These are phyloP conservation scores for Corchorus olitorius DNA, from an alignment of 345 rosid genomes.

Conservation along the genomic window DNA sequence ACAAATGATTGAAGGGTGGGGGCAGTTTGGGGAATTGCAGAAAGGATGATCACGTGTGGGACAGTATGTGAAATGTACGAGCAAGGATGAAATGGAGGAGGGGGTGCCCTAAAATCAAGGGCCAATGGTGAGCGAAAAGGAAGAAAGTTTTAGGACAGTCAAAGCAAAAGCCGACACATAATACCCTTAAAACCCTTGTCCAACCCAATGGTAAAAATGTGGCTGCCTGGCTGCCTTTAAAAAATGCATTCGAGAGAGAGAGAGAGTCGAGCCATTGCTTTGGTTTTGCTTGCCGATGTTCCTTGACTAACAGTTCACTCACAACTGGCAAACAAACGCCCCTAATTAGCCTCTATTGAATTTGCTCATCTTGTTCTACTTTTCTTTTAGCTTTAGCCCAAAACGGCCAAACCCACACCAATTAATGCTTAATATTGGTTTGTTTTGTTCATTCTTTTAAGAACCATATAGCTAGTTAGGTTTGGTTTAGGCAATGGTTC, in stretches of 20 bases:
- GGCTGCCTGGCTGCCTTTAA: not conserved
- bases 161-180: slow-evolving; percentile 4
- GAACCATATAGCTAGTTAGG: too few species aligned
- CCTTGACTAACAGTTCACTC: not conserved
- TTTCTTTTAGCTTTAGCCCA: not conserved
- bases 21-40: slow-evolving; percentile 10
- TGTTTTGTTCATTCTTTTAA: too few species aligned
- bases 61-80: not conserved
- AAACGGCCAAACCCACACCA: not conserved
- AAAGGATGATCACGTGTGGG: slow-evolving; percentile 6
- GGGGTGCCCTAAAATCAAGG: not conserved
- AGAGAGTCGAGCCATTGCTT: not conserved
- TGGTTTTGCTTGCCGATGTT: not conserved
- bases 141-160: not conserved
- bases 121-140: not conserved
- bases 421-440: too few species aligned
- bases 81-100: not conserved
- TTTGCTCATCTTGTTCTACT: not conserved
- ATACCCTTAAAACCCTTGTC: not conserved
- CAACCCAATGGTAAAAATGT: not conserved
- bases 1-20: slow-evolving; percentile 4
- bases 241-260: too few species aligned
- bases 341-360: not conserved
- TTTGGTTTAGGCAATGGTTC: too few species aligned
- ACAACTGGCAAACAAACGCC: not conserved